Base-by-base conservation (phyloP, 352 stramenopile species). In the Pythium aristosporum region DNA sequence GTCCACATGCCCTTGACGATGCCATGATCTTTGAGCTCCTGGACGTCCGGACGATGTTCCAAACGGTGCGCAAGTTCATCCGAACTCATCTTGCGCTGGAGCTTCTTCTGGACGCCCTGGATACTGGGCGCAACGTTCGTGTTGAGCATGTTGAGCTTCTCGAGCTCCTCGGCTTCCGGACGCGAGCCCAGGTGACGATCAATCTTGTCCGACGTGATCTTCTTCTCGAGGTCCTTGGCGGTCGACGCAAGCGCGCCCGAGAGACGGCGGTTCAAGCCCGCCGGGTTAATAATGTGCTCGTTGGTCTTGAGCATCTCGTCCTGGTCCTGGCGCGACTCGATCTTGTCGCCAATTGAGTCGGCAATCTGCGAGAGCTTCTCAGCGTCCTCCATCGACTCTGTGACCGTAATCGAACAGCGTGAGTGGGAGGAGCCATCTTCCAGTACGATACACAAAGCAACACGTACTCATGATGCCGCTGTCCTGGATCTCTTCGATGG, bases 61-160 rank as follows among this genome's bases (percentile, higher is more conserved):
- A 95, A 69, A 0, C 75, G 70, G 49, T 91, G 82, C 36, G 77
- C 68, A 32, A 95, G 71, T 56, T 92, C 79, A 48, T 92, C 82
- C 20, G 86, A 77, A 60, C 79, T 87, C 76, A 95, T 82, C 56
- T 85, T 73, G 37, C 71, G 81, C 61, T 92, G 82, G 11, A 95
- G 74, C 39, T 91, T 71, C 65, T 88, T 89, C 63, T 91, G 82
- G 2, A 92, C 82, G 55, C 78, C 70, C 59, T 91, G 82, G 6
- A 95, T 62, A 47, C 74, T 71, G 1, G 81, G 68, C 12, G 85
- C 77, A 5, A 91, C 76, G 37, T 59, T 83, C 6, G 73, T 72
- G 18, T 80, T 77, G 21, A 92, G 66, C 65, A 90, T 59, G 30
- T 89, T 77, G 16, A 89, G 71, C 23, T 76, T 75, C 36, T 88